These are phyloP conservation scores for Aspergillus ellipticus DNA, from an alignment of 495 filamentous ascomycete genomes.

Conservation along the genomic window DNA sequence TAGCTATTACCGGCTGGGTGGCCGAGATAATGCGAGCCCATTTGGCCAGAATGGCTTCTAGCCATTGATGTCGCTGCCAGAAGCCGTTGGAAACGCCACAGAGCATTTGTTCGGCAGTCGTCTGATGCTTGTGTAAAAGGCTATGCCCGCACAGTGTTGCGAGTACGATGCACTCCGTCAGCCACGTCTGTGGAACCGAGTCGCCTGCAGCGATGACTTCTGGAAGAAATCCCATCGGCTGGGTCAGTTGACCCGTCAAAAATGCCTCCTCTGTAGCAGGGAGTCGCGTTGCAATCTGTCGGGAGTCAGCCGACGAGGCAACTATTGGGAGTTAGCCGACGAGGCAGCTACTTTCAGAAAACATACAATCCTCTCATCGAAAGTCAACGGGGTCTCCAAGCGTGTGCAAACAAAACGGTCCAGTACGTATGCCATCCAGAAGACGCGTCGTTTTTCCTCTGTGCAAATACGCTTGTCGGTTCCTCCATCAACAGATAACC, in stretches of 20 bases:
- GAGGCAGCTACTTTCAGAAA: neutral
- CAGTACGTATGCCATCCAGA: constrained; percentile 52
- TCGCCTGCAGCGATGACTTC: constrained; percentile 30
- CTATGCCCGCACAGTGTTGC: constrained; percentile 42
- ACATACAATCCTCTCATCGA: constrained; percentile 30
- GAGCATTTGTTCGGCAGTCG: constrained; percentile 14
- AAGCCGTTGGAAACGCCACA: constrained; percentile 25
- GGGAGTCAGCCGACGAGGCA: neutral
- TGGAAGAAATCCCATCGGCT: constrained; percentile 34
- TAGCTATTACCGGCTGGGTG: neutral
- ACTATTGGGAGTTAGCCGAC: too few relatives aligned
- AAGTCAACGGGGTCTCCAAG: constrained; percentile 38
- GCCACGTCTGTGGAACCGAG: constrained; percentile 29
- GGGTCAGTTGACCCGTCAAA: constrained; percentile 39
- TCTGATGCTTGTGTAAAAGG: constrained; percentile 35
- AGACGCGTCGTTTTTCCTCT: constrained; percentile 46
- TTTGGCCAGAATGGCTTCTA: constrained; percentile 33
- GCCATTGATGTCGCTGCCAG: constrained; percentile 42
- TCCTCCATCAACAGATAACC: neutral
- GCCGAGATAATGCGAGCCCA: constrained; percentile 16
- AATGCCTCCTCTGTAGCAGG: constrained; percentile 45
- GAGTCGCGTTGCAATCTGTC: constrained; percentile 33
- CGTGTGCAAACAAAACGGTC: constrained; percentile 45
- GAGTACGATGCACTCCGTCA: constrained; percentile 43
- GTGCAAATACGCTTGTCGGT: constrained; percentile 11